Evolutionary conservation across 2,329 filamentous ascomycete species (phyloP).

Genomic region (Stemphylium vesicarium): DNA sequence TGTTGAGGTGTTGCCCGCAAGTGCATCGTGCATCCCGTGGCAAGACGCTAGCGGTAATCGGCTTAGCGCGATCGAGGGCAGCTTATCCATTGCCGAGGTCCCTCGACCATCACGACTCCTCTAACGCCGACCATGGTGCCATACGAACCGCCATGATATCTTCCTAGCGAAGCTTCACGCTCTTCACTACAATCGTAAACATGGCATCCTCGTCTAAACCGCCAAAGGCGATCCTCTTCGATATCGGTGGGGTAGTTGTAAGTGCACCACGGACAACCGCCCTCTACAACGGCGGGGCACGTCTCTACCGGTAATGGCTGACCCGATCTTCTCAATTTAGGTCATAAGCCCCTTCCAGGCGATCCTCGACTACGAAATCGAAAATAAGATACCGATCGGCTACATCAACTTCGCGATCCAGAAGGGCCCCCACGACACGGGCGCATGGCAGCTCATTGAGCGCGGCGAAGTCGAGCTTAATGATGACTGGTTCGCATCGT

Average conservation of each 20-base stretch:
- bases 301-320: not conserved
- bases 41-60: not conserved
- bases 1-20: no score
- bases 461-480: conserved; percentile 81
- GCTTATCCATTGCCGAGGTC: conserved; percentile 33
- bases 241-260: conserved; percentile 97
- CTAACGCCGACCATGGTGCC: conserved; percentile 18
- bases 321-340: conserved; percentile 53
- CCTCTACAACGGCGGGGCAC: not conserved
- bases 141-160: conserved; percentile 27
- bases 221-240: conserved; percentile 69
- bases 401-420: conserved; percentile 94
- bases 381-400: conserved; percentile 77
- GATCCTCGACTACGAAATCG: conserved; percentile 87
- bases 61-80: not conserved
- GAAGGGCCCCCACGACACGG: conserved; percentile 70
- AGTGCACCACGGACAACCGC: conserved; percentile 51
- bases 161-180: conserved; percentile 4
- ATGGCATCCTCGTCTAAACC: conserved; percentile 20
- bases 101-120: conserved; percentile 19
- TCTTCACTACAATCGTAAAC: not conserved
- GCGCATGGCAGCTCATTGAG: conserved; percentile 89
- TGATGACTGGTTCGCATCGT: conserved; percentile 74
- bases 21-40: not conserved
- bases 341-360: conserved; percentile 90